Evolutionary conservation across 129 eudicot genomes (phyloP), one percentile per base, ranked within the genome.

Genomic region (Lactuca sativa): DNA sequence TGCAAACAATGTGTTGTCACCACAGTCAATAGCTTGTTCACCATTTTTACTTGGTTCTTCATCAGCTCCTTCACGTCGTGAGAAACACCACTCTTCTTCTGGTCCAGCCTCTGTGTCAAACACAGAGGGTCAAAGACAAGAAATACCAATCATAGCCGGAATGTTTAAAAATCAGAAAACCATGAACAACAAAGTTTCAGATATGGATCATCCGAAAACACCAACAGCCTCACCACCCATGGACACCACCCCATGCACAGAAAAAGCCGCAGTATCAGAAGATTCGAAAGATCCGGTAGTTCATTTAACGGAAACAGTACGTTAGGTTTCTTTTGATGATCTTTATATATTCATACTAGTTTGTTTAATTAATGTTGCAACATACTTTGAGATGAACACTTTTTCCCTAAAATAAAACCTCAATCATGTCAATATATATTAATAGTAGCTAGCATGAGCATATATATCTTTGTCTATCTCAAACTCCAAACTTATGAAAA

Each of bases 281-380:
- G 66, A n/a, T 41, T 41, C 15, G 30, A 47, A 36, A 18, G 59
- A 54, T 11, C 66, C 57, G 33, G 9, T 56, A 41, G 30, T 15
- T 14, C 81, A 62, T 43, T 66, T 79, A 43, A 2, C 63, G 32
- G 61, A 79, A 14, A 76, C 40, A 73, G 84, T 83, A 38, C 0
- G 75, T 66, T 67, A 49, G 14, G 32, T n/a, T 25, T 47, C 51
- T 44, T 44, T 44, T 44, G 14, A 44, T 44, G 11, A 31, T 68
- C 30, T 67, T 32, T 54, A 34, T 54, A 34, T 34, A 30, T 4
- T 64, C 65, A 0, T 62, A 12, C 65, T 57, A 56, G 33, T 44
- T 43, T 70, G 43, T 56, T 70, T 57, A 21, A 10, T 44, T 10
- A 30, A 14, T 44, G 51, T 25, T 17, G 41, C 49, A 33, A 47